These are phyloP conservation scores for Gossypium rotundifolium DNA, from an alignment of 345 rosid species.

Conservation along the genomic window DNA sequence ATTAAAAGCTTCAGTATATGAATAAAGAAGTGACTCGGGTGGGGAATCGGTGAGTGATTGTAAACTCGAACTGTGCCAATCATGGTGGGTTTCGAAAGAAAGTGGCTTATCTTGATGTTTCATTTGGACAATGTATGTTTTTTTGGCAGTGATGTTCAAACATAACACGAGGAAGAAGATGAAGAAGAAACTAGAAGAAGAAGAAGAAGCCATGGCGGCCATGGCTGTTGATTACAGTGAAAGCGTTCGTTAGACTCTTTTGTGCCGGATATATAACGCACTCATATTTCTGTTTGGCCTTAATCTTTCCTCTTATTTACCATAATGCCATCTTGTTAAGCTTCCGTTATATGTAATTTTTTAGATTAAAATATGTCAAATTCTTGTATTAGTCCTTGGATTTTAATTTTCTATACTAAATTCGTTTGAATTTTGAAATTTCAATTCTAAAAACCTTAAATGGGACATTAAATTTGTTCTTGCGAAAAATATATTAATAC, in stretches of 20 bases:
- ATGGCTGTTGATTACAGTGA: background rate
- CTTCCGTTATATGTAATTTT: no score
- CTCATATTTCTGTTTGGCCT: background rate
- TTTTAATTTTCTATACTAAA: no score
- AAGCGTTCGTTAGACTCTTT: background rate
- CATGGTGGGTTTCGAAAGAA: conserved; percentile 46
- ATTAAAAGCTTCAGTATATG: conserved; percentile 51
- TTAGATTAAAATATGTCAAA: no score
- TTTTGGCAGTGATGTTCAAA: conserved; percentile 22
- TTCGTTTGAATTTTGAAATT: no score
- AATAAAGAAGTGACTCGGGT: conserved; percentile 47
- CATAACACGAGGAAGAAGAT: conserved; percentile 17
- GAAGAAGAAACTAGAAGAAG: background rate
- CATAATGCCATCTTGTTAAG: background rate
- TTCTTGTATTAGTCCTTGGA: no score
- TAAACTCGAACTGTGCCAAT: conserved; percentile 66
- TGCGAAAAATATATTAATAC: no score
- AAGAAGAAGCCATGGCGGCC: conserved; percentile 10
- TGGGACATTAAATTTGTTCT: no score
- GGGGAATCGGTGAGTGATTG: conserved; percentile 36
- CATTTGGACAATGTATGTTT: conserved; percentile 72
- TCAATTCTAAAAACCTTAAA: no score
- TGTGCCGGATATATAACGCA: conserved; percentile 12
- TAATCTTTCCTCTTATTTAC: background rate
- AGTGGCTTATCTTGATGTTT: conserved; percentile 54